phyloP scores from a whole-genome alignment of 192 early-diverging fungal species.

The Backusella australiensis region DNA sequence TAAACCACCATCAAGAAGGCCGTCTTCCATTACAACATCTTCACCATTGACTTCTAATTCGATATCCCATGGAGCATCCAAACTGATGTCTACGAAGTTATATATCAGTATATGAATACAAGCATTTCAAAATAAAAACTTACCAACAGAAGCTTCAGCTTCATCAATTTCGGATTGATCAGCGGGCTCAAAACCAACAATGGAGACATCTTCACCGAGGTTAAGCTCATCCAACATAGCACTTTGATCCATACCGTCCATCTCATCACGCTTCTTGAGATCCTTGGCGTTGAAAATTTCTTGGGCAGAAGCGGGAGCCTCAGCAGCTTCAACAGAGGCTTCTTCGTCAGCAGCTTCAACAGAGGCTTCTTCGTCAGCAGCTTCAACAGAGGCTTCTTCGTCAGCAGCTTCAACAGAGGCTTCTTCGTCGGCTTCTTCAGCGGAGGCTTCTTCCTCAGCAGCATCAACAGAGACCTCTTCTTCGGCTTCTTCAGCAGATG shows the following conservation, averaged over 20 bases:
- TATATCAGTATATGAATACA: background rate
- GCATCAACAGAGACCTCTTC: background rate
- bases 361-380: background rate
- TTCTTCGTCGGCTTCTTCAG: background rate
- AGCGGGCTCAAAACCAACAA: background rate
- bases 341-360: background rate
- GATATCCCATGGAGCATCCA: background rate
- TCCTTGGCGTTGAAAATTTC: background rate
- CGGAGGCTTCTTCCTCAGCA: background rate
- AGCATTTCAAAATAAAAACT: background rate
- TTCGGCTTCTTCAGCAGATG: background rate
- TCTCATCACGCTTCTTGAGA: conserved; percentile 8
- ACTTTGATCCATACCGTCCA: background rate
- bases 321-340: background rate
- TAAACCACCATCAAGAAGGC: background rate
- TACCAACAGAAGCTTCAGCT: background rate
- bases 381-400: background rate
- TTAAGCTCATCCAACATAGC: background rate
- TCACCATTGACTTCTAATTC: background rate
- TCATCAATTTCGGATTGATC: background rate
- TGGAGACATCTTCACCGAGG: background rate
- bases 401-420: background rate
- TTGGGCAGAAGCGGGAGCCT: background rate
- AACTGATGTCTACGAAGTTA: background rate
- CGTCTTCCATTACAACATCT: background rate